Evolutionary conservation across 2,329 filamentous ascomycete genomes (phyloP).

Genomic region (Fusarium pseudoanthophilum): DNA sequence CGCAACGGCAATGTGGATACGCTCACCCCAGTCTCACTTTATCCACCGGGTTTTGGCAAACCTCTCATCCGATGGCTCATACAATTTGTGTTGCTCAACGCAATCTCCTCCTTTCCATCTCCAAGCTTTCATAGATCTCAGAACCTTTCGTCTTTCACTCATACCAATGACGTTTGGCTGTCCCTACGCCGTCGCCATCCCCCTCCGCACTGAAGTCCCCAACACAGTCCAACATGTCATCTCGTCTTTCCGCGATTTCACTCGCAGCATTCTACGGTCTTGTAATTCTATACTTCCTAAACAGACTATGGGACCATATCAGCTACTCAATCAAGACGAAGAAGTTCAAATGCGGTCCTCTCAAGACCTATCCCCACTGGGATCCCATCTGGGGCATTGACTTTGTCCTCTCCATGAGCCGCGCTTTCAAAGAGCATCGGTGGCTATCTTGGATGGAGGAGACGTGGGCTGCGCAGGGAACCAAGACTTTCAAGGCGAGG

Average conservation of each 20-base stretch:
- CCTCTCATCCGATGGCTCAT: not conserved
- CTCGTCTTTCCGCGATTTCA: conserved; percentile 9
- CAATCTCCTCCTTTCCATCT: too few relatives aligned
- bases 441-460: conserved; percentile 37
- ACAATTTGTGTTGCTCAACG: too few relatives aligned
- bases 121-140: too few relatives aligned
- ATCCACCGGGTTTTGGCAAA: not conserved
- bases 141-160: not conserved
- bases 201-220: not conserved
- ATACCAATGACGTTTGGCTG: conserved; percentile 8
- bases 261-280: not conserved
- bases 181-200: not conserved
- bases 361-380: conserved; percentile 1
- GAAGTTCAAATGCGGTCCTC: not conserved
- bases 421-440: conserved; percentile 27
- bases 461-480: not conserved
- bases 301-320: conserved; percentile 5
- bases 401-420: conserved; percentile 29
- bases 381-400: conserved; percentile 27
- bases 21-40: not conserved
- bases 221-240: not conserved
- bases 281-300: not conserved
- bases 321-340: conserved; percentile 12
- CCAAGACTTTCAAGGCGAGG: conserved; percentile 36
- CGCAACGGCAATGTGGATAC: not conserved